These are phyloP conservation scores for Cercospora sp. DNA, from an alignment of 2,329 filamentous ascomycete genomes.

Conservation along the genomic window DNA sequence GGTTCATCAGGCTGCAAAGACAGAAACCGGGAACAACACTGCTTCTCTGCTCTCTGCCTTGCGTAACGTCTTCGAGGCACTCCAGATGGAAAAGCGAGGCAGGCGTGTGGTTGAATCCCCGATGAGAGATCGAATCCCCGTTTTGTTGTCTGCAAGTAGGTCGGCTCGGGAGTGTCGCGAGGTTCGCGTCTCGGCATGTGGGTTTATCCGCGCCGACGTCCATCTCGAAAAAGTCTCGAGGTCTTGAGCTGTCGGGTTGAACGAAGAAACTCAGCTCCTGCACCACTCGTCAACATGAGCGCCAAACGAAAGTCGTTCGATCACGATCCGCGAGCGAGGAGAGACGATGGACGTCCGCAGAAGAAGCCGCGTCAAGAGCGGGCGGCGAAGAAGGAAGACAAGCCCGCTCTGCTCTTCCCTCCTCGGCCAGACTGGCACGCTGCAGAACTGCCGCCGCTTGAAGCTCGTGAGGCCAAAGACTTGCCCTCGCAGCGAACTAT, in stretches of 20 bases:
- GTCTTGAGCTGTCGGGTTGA: not conserved
- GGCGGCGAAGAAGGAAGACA: constrained; percentile 19
- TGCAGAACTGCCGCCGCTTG: constrained; percentile 56
- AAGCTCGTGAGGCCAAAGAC: constrained; percentile 47
- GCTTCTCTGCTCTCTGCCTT: not conserved
- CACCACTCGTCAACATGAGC: constrained; percentile 32
- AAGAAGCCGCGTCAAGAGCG: constrained; percentile 34
- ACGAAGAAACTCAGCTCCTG: not conserved
- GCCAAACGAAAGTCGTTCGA: constrained; percentile 40
- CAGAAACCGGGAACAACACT: not conserved
- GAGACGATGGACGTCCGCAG: constrained; percentile 25
- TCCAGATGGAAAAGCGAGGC: not conserved
- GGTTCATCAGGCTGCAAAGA: not conserved
- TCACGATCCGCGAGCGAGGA: constrained; percentile 23
- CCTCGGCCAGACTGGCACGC: constrained; percentile 70
- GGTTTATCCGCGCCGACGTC: not conserved
- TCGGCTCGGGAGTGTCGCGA: not conserved
- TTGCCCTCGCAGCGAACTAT: constrained; percentile 54
- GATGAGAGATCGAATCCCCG: not conserved
- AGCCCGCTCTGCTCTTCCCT: constrained; percentile 45
- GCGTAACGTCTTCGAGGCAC: not conserved
- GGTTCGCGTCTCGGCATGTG: not conserved
- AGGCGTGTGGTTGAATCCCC: not conserved
- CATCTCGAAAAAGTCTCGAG: constrained; percentile 15
- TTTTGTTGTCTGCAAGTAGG: not conserved